phyloP scores from a whole-genome alignment of 31 red algal species.

The Pterothamnion heteromorphum region DNA sequence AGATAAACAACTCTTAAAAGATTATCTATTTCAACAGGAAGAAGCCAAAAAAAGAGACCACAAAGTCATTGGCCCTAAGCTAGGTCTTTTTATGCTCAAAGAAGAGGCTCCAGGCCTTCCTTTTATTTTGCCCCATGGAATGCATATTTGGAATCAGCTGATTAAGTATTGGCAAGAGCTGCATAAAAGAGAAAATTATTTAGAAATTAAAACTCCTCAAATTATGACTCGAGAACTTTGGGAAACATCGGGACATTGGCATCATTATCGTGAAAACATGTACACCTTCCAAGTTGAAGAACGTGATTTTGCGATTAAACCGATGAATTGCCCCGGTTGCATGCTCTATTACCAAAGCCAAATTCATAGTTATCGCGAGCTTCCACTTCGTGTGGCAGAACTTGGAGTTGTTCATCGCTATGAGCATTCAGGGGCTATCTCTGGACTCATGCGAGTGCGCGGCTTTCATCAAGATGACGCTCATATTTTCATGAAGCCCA shows the following conservation, averaged over 20 bases:
- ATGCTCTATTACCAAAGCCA: constrained; percentile 59
- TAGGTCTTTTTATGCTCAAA: constrained; percentile 68
- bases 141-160: constrained; percentile 50
- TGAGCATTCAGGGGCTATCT: constrained; percentile 69
- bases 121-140: constrained; percentile 78
- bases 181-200: constrained; percentile 57
- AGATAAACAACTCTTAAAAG: constrained; percentile 68
- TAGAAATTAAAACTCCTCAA: constrained; percentile 69
- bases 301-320: constrained; percentile 60
- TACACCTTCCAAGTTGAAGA: constrained; percentile 64
- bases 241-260: constrained; percentile 65
- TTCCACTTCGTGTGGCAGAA: constrained; percentile 80
- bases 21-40: constrained; percentile 61
- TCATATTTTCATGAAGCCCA: constrained; percentile 74
- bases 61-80: constrained; percentile 61
- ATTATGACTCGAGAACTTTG: constrained; percentile 61
- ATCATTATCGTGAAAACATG: constrained; percentile 80
- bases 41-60: constrained; percentile 87
- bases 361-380: constrained; percentile 74
- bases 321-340: constrained; percentile 90
- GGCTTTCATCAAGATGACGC: constrained; percentile 90
- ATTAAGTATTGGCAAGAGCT: constrained; percentile 60
- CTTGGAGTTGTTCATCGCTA: constrained; percentile 74
- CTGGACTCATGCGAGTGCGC: constrained; percentile 85
- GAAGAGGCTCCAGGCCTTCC: constrained; percentile 81